Base-by-base conservation (phyloP, 495 filamentous ascomycete species). In the Polyplosphaeria fusca region DNA sequence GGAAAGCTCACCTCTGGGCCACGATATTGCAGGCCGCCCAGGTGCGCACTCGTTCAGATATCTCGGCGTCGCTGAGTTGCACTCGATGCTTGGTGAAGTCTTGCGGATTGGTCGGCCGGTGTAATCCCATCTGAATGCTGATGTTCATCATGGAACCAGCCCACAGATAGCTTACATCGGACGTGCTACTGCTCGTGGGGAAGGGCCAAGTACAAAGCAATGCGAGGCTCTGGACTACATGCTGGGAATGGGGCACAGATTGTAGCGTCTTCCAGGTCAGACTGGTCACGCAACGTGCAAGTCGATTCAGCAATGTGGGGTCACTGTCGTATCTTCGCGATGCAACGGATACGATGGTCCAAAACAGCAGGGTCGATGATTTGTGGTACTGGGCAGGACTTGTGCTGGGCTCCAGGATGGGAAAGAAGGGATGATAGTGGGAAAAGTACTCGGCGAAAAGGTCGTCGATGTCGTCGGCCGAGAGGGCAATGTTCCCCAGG, bases 1-100 rank as follows among this genome's bases (percentile, higher is more conserved):
- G 30, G 7, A 18, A 47, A 27, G 35, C 12, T 7, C 75, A 82
- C 81, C 77, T 75, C 69, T 95, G 89, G 19, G 89, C 84, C 39
- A 94, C 89, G 65, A 91, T 88, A 66, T 95, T 95, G 64, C 88
- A 91, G 12, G 88, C 84, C 13, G 89, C 89, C 90, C 90, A 95
- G 0, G 90, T 95, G 51, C 82, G 81, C 42, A 95, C 83, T 52
- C 90, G 81, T 63, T 95, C 90, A 60, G 82, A 79, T 49, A 95
- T 75, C 52, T 93, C 88, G 56, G 90, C 87, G 52, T 88, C 87
- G 58, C 86, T 87, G 26, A 94, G 79, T 63, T 91, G 86, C 12
- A 93, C 81, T 2, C 82, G 82, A 38, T 88, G 86, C 26, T 88
- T 82, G 20, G 86, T 86, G 70, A 94, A 95, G 70, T 95, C 89